Evolutionary conservation across 495 filamentous ascomycete species (phyloP).

Genomic region (Clohesyomyces aquaticus): DNA sequence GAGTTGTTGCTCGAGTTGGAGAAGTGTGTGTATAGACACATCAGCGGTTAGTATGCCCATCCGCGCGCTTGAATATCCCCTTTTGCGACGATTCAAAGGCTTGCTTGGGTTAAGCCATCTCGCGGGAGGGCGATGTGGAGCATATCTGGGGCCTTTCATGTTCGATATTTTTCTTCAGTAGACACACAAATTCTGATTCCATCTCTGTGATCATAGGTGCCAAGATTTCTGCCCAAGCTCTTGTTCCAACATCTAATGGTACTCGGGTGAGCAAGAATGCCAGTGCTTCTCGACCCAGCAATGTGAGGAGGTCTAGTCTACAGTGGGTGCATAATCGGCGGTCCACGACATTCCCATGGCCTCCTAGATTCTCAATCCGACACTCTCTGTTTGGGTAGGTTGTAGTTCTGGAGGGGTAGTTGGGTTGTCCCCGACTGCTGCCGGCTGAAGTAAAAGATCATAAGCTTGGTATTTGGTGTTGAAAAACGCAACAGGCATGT

Average conservation of each 20-base stretch:
- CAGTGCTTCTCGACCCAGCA: not conserved
- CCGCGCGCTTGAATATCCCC: not conserved
- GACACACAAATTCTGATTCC: not conserved
- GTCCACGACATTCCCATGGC: constrained; percentile 8
- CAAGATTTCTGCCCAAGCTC: no score
- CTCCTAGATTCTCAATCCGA: constrained; percentile 10
- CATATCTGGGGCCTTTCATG: not conserved
- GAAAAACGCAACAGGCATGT: no score
- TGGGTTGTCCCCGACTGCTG: no score
- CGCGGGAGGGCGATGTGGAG: not conserved
- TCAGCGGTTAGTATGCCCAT: constrained; percentile 19
- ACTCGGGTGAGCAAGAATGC: not conserved
- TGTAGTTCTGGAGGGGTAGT: no score
- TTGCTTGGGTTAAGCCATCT: not conserved
- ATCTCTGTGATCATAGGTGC: not conserved
- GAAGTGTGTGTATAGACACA: constrained; percentile 27
- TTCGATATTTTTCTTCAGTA: not conserved
- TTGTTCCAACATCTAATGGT: not conserved
- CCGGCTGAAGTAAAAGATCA: no score
- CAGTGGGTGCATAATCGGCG: constrained; percentile 9
- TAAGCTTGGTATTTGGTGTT: no score
- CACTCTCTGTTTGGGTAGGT: constrained; percentile 17
- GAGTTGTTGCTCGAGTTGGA: constrained; percentile 30
- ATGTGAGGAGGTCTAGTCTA: no score
- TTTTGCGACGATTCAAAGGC: not conserved